Percentiles rank a stretch among this genome's conserved stretches.
Evolutionary conservation across 225 moss, liverwort and hornwort genomes (phyloP).

Genomic region (Bryum argenteum): DNA sequence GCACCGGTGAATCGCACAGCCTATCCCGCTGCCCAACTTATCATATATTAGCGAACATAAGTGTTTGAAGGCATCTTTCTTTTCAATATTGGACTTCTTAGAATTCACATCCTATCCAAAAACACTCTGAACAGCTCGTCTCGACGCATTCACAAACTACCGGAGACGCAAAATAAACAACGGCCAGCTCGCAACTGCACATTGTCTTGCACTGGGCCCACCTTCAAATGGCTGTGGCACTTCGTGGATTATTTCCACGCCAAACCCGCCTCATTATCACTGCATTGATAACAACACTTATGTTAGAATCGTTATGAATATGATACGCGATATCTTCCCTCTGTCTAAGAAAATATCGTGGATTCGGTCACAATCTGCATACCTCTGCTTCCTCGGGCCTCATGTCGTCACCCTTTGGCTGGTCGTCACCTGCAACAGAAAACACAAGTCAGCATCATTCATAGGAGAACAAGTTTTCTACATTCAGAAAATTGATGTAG

Average conservation of each 20-base stretch:
- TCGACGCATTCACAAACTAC: conserved; percentile 35
- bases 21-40: conserved; percentile 45
- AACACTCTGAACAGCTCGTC: conserved; percentile 55
- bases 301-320: not conserved
- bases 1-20: conserved; percentile 30
- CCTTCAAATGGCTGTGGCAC: conserved; percentile 25
- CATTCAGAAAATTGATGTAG: not conserved
- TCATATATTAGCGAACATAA: conserved; percentile 47
- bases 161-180: conserved; percentile 41
- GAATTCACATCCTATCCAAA: conserved; percentile 47
- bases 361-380: not conserved
- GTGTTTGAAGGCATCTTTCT: conserved; percentile 49
- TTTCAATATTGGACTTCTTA: conserved; percentile 45
- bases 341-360: too few species aligned
- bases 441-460: not conserved
- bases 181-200: conserved; percentile 41
- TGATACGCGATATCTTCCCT: too few species aligned
- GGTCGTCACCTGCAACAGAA: conserved; percentile 45
- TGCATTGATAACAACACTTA: conserved; percentile 13
- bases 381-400: conserved; percentile 62
- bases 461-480: not conserved
- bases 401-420: conserved; percentile 53
- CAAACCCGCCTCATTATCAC: conserved; percentile 29
- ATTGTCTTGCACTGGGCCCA: conserved; percentile 34
- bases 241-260: conserved; percentile 24